Evolutionary conservation across 2,329 filamentous ascomycete species (phyloP).

Genomic region (Cadophora sp.): DNA sequence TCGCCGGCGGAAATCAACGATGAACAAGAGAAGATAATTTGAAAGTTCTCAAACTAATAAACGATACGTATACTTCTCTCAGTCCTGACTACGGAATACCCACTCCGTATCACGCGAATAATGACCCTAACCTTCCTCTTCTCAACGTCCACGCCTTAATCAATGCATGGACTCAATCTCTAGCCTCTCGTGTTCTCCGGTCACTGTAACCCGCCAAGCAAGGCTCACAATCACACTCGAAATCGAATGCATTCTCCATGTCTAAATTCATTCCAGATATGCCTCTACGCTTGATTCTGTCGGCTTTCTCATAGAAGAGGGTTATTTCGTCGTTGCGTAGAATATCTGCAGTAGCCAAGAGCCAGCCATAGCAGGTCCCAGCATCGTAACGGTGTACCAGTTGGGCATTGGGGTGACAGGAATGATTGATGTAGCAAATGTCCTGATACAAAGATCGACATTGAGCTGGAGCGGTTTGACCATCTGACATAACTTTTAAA

Average conservation of each 20-base stretch:
- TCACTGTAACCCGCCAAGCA: not conserved
- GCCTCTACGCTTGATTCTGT: not conserved
- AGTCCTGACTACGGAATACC: not conserved
- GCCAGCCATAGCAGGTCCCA: not conserved
- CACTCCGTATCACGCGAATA: not conserved
- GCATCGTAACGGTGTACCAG: not conserved
- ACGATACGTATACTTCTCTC: not conserved
- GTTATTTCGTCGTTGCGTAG: conserved; percentile 8
- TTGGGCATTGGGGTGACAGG: not conserved
- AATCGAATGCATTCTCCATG: not conserved
- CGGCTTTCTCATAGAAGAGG: not conserved
- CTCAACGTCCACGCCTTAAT: not conserved
- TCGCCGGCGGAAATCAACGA: not conserved
- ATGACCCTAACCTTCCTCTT: not conserved
- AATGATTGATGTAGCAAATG: not conserved
- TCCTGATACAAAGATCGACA: not conserved
- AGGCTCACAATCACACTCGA: conserved; percentile 2
- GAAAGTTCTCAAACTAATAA: not conserved
- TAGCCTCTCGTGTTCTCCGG: not conserved
- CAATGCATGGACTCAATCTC: not conserved
- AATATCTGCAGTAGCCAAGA: not conserved
- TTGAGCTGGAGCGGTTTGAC: not conserved
- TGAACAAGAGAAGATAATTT: not conserved
- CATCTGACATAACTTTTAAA: not conserved
- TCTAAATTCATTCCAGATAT: not conserved